A percentile compares a stretch with the other conserved stretches of the same genome.
phyloP scores from a whole-genome alignment of 768 basidiomycete species.

The Auriscalpium microsporum region DNA sequence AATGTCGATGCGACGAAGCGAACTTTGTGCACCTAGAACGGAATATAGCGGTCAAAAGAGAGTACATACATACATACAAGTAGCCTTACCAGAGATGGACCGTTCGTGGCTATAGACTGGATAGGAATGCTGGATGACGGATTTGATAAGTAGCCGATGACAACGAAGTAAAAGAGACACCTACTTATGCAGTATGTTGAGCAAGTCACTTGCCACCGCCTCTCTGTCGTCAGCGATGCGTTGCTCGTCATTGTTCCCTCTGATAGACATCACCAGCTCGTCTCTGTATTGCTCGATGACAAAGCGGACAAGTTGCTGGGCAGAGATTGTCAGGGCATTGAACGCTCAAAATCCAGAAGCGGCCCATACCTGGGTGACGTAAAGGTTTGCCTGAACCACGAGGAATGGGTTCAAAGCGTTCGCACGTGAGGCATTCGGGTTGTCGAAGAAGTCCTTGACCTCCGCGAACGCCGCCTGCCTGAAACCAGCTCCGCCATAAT shows the following conservation, averaged over 20 bases:
- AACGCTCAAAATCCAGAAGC: neutral
- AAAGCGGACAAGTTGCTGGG: slow-evolving; percentile 85
- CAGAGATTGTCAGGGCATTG: slow-evolving; percentile 1
- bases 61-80: neutral
- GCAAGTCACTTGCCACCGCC: slow-evolving; percentile 77
- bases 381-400: slow-evolving; percentile 88
- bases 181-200: slow-evolving; percentile 78
- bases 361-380: slow-evolving; percentile 70
- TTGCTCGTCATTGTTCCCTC: slow-evolving; percentile 54
- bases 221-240: slow-evolving; percentile 68
- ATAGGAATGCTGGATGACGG: slow-evolving; percentile 64
- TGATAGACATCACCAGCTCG: slow-evolving; percentile 65
- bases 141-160: slow-evolving; percentile 1
- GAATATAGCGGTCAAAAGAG: neutral
- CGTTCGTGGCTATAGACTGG: slow-evolving; percentile 85
- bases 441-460: slow-evolving; percentile 86
- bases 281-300: slow-evolving; percentile 90
- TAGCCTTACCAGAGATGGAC: slow-evolving; percentile 60
- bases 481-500: slow-evolving; percentile 65
- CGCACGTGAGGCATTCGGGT: slow-evolving; percentile 78
- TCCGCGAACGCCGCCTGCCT: slow-evolving; percentile 79
- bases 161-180: slow-evolving; percentile 7
- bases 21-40: slow-evolving; percentile 74
- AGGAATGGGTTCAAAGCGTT: slow-evolving; percentile 85
- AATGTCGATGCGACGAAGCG: slow-evolving; percentile 89